Base-by-base conservation (phyloP, 2,329 filamentous ascomycete genomes). In the Paracorniculantispora psalliotae region DNA sequence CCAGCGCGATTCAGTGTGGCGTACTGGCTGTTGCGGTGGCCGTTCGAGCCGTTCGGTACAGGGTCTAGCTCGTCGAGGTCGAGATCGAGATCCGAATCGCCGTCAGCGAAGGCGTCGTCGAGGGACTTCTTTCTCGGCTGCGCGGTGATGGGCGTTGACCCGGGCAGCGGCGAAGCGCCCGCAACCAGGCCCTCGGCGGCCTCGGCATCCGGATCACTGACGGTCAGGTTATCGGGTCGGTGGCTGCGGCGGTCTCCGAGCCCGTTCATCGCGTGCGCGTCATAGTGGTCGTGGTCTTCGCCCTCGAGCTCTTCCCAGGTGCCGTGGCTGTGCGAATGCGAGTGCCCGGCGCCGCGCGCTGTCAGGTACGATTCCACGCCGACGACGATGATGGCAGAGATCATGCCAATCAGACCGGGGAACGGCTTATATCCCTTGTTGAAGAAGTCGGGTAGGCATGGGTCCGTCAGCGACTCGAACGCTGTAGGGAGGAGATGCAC, bases 291-390 rank as follows among this genome's bases (percentile, higher is more conserved):
- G 26, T 71, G 64, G 30, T 69, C 72, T 13, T 74, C 74, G 28
- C 67, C 70, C 33, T 77, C 75, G 17, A 77, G 75, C 3, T 79
- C 77, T 35, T 81, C 79, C 74, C 79, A 82, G 35, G 72, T 44
- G 26, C 69, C 69, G 58, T 76, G 77, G 33, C 76, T 71, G 63
- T 86, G 84, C 1, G 81, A 79, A 66, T 87, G 82, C 1, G 81
- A 82, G 66, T 85, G 85, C 1, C 82, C 79, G 1, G 84, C 85
- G 46, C 85, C 85, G 58, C 84, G 75, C 2, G 87, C 89, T 0
- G 91, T 92, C 65, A 97, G 87, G 71, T 92, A 91, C 75, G 94
- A 96, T 72, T 97, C 93, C 55, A 97, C 82, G 2, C 85, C 83
- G 7, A 96, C 90, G 3, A 97, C 92, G 4, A 89, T 77, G 61